Percentiles rank a stretch among this genome's conserved stretches.
Conservation (phyloP, 2,329 filamentous ascomycete species). For the Bipolaris zeicola region DNA sequence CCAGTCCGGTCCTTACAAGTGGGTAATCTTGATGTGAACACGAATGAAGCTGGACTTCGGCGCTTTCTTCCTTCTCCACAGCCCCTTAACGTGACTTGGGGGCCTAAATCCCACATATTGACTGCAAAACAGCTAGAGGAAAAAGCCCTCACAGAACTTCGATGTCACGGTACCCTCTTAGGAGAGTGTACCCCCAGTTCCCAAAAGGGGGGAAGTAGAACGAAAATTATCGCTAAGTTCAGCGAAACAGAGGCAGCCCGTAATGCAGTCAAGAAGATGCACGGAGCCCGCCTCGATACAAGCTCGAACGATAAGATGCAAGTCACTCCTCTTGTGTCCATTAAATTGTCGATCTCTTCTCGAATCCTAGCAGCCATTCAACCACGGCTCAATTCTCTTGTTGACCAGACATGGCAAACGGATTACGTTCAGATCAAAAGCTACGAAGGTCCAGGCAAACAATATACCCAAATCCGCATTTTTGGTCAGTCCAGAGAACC, state of each 20-base stretch:
- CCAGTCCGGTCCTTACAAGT: not conserved
- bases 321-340: not conserved
- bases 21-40: not conserved
- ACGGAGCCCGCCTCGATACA: not conserved
- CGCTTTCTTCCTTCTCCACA: constrained; percentile 5
- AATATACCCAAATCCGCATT: too few species aligned
- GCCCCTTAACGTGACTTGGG: constrained; percentile 1
- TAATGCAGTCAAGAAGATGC: not conserved
- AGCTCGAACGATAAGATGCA: constrained; percentile 1
- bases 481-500: too few species aligned
- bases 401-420: too few species aligned
- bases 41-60: not conserved
- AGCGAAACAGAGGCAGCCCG: constrained; percentile 1
- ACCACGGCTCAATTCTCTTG: too few species aligned
- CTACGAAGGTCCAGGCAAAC: too few species aligned
- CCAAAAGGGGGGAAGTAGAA: constrained; percentile 1
- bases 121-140: not conserved
- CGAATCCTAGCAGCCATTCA: too few species aligned
- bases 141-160: not conserved
- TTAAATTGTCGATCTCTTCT: too few species aligned
- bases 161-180: not conserved
- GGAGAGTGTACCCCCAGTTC: not conserved
- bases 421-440: too few species aligned
- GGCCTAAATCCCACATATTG: not conserved
- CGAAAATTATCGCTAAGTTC: constrained; percentile 1